A percentile compares a stretch with the other conserved stretches of the same genome.
Conservation (phyloP, 148 eudicot species). For the Heliosperma pusillum region DNA sequence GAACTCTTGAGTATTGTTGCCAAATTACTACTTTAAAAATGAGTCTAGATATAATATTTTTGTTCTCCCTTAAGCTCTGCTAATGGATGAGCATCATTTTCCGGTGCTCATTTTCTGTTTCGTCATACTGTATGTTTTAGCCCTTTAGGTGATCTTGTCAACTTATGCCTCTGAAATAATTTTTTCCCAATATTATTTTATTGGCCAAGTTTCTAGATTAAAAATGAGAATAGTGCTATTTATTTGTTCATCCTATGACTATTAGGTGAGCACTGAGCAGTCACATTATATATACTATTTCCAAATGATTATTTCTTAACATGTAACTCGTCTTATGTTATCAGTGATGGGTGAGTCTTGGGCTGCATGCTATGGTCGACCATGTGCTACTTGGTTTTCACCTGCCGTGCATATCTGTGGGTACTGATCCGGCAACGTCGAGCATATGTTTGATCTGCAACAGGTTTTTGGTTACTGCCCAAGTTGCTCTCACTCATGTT, state of each 20-base stretch:
- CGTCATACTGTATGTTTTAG: not conserved
- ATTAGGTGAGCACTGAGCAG: not conserved
- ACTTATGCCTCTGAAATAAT: not conserved
- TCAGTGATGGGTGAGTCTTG: conserved; percentile 22
- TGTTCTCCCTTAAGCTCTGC: too few species aligned
- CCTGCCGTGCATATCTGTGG: not conserved
- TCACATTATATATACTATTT: not conserved
- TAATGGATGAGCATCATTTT: too few species aligned
- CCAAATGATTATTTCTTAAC: not conserved
- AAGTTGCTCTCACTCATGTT: not conserved
- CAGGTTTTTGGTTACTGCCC: not conserved
- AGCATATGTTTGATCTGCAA: not conserved
- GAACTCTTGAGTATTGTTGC: not conserved
- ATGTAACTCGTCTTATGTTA: not conserved
- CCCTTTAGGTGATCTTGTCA: not conserved
- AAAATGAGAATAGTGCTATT: not conserved
- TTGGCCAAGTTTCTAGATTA: not conserved
- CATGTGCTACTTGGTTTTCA: not conserved
- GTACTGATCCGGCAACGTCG: not conserved
- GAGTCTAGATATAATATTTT: too few species aligned
- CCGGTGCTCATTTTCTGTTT: too few species aligned
- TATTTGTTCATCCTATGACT: not conserved
- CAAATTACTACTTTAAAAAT: not conserved
- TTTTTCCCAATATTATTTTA: not conserved
- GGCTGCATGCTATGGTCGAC: not conserved